These are phyloP conservation scores for Colletotrichum australisinense DNA, from an alignment of 2,329 filamentous ascomycete species.

Conservation along the genomic window DNA sequence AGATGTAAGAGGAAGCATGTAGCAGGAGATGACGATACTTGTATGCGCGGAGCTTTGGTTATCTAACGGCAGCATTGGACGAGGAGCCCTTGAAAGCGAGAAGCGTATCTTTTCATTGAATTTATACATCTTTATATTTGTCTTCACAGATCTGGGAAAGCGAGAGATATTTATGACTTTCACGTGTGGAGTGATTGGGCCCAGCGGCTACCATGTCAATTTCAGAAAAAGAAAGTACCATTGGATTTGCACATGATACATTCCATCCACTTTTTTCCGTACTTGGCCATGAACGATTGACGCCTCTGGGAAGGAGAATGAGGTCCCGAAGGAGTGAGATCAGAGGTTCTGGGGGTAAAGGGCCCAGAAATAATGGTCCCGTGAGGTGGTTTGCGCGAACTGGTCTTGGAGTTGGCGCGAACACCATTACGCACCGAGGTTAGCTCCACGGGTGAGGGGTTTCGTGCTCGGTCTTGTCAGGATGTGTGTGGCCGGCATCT, in stretches of 20 bases:
- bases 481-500: not conserved
- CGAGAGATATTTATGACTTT: conserved; percentile 1
- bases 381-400: conserved; percentile 6
- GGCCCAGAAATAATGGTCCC: conserved; percentile 8
- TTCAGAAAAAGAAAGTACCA: not conserved
- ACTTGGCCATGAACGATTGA: not conserved
- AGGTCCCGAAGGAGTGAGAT: not conserved
- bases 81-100: conserved; percentile 22
- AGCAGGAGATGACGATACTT: not conserved
- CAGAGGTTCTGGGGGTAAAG: not conserved
- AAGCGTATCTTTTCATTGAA: conserved; percentile 1
- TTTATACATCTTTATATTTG: not conserved
- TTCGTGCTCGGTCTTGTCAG: not conserved
- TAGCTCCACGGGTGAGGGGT: not conserved
- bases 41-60: not conserved
- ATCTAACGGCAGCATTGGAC: conserved; percentile 15
- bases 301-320: not conserved
- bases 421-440: conserved; percentile 3
- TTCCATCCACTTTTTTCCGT: not conserved
- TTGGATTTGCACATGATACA: not conserved
- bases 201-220: conserved; percentile 3
- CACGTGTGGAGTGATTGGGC: not conserved
- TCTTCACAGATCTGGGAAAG: not conserved
- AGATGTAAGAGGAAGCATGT: not conserved
- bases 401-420: conserved; percentile 6